Base-by-base conservation (phyloP, 805 yeast genomes). In the Phaffomyces antillensis region DNA sequence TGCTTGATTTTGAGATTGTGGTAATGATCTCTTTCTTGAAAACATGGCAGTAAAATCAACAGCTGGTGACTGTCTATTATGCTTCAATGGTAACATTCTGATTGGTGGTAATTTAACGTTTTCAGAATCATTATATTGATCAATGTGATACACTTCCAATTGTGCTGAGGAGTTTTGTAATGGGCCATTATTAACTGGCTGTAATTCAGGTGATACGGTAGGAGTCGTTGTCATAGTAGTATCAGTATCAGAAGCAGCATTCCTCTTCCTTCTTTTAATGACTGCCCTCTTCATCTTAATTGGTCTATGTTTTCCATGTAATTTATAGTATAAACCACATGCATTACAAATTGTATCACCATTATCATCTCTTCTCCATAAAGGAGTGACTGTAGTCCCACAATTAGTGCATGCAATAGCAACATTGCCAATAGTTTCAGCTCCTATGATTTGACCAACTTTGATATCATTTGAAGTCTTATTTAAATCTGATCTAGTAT, bases 301-400 rank as follows among this genome's bases (percentile, higher is more conserved):
- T 2, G 96, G 95, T 41, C 95, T 70, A 55, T 83, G 89, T 35
- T 70, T 69, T 1, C 91, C 90, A 57, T 86, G 95, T 37, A 87
- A 71, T 46, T 80, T 69, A 62, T 78, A 81, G 61, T 86, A 87
- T 28, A 87, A 65, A 3, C 89, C 96, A 66, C 96, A 86, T 0
- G 96, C 96, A 57, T 86, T 86, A 68, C 96, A 86, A 23, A 87
- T 86, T 24, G 89, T 83, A 54, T 86, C 81, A 5, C 95, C 95
- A 7, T 71, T 72, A 51, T 80, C 89, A 59, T 86, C 90, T 49
- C 95, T 69, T 59, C 95, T 72, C 95, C 95, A 86, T 12, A 86
- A 66, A 0, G 96, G 96, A 0, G 96, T 86, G 45, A 84, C 83
- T 1, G 93, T 86, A 12, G 93, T 83, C 3, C 81, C 81, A 65